These are phyloP conservation scores for Kodamaea ohmeri DNA, from an alignment of 1,139 yeast genomes.

Conservation along the genomic window DNA sequence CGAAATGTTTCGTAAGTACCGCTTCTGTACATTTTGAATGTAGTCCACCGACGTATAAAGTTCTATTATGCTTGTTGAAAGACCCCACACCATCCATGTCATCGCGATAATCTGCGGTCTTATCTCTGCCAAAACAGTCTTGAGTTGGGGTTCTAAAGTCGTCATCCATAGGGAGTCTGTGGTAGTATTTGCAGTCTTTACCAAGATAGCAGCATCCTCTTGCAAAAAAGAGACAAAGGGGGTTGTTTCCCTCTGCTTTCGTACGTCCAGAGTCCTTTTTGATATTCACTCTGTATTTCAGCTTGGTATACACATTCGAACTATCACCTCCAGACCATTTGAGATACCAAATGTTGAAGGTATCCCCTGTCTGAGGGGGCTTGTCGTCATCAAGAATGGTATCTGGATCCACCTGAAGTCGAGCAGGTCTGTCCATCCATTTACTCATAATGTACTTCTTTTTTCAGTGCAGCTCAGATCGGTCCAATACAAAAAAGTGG, in stretches of 20 bases:
- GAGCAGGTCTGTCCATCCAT: slow-evolving; percentile 31
- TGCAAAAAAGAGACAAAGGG: slow-evolving; percentile 81
- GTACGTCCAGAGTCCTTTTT: slow-evolving; percentile 73
- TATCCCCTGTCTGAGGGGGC: slow-evolving; percentile 78
- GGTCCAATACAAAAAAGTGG: too few relatives aligned
- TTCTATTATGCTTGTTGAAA: slow-evolving; percentile 64
- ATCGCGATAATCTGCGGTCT: slow-evolving; percentile 76
- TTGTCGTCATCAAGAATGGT: slow-evolving; percentile 58
- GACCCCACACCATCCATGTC: slow-evolving; percentile 96
- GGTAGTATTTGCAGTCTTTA: slow-evolving; percentile 69
- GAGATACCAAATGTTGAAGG: slow-evolving; percentile 84
- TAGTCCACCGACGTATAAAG: slow-evolving; percentile 76
- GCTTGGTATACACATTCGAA: slow-evolving; percentile 28
- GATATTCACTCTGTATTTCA: slow-evolving; percentile 56
- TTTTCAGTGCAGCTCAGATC: too few relatives aligned
- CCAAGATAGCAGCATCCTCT: slow-evolving; percentile 86
- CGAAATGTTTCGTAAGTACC: slow-evolving; percentile 48
- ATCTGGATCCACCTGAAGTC: slow-evolving; percentile 72
- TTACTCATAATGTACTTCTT: background rate
- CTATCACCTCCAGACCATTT: slow-evolving; percentile 82
- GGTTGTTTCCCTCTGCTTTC: slow-evolving; percentile 49
- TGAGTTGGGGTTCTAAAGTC: slow-evolving; percentile 56
- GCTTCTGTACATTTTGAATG: slow-evolving; percentile 31
- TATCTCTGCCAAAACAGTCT: slow-evolving; percentile 94
- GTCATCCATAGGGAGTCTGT: slow-evolving; percentile 62